Base-by-base conservation (phyloP, 768 basidiomycete species). In the Imleria badia region DNA sequence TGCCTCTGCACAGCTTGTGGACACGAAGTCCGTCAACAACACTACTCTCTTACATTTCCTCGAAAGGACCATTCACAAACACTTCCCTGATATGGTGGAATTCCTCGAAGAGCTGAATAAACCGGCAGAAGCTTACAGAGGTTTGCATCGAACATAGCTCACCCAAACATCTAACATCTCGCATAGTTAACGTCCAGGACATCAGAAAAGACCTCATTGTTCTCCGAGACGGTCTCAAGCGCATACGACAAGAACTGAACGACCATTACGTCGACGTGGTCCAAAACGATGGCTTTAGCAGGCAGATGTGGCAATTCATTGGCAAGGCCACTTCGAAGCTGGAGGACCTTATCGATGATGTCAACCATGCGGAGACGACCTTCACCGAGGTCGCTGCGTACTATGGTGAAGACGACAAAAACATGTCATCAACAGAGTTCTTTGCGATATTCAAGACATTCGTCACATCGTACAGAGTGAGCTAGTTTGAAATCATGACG, bases 401-500 rank as follows among this genome's bases (percentile, higher is more conserved):
- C 66, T 99, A 90, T 66, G 94, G 95, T 12, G 97, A 99, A 71
- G 95, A 97, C 36, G 87, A 91, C 61, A 90, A 87, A 71, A 88
- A 77, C 58, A 85, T 88, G 82, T 74, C 87, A 45, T 92, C 94
- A 0, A 79, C 88, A 4, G 96, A 98, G 65, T 99, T 98, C 75
- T 99, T 93, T 73, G 93, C 86, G 13, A 86, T 96, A 62, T 98
- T 98, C 82, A 94, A 97, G 75, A 97, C 92, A 2, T 99, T 99
- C 64, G 82, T 95, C 26, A 95, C 88, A 0, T 96, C 94, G 3
- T 99, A 95, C 72, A 87, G 79, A 80, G 91, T 91, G 59, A 53
- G 78, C 5, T 50, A 36, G 17, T 36, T 17, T 17, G 29, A 20
- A 14, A 14, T 38, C 31, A 51, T 19, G 42, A 41, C 33, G 23